Evolutionary conservation across 2,329 filamentous ascomycete species (phyloP), one percentile per base, ranked within the genome.

Genomic region (Aspergillus sp.): DNA sequence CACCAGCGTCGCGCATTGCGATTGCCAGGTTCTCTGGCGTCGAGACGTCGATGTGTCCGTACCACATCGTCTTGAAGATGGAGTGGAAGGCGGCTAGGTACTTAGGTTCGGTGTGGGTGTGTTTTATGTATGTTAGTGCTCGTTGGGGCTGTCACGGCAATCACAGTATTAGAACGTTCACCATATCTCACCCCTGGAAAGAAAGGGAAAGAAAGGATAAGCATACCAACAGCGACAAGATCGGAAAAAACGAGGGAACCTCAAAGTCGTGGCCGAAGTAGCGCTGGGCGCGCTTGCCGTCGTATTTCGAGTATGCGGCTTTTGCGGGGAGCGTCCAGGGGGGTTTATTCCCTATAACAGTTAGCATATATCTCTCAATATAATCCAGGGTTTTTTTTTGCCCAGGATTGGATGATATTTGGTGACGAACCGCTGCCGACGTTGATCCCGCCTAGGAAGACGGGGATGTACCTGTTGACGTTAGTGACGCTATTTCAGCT

Each of bases 261-360:
- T 74, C 64, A 48, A 82, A 61, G 12, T 76, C 67, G 3, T 66
- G 62, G 2, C 76, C 77, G 61, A 84, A 84, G 65, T 84, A 82
- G 53, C 74, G 75, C 58, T 78, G 76, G n/a, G 82, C 81, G 44
- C 83, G 75, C 19, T 70, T 66, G 3, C 66, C 66, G 65, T 87
- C 84, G 57, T 77, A 82, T 25, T 65, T 65, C 49, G 82, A 77
- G 67, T 91, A 87, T 1, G 68, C 71, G 21, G 82, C 86, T 77
- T 93, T 93, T 44, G 84, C 86, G 2, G 86, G 84, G 31, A 90
- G 78, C 0, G 79, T 79, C 88, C 89, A 92, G 1, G 90, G 90
- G 0, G 90, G 90, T 63, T 85, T 85, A 72, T 95, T 93, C 50
- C 88, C 88, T 85, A 63, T 14, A 8, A 12, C 12, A 19, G 12